phyloP scores from a whole-genome alignment of 768 basidiomycete genomes.

The Xerocomus brunneocitrinus region DNA sequence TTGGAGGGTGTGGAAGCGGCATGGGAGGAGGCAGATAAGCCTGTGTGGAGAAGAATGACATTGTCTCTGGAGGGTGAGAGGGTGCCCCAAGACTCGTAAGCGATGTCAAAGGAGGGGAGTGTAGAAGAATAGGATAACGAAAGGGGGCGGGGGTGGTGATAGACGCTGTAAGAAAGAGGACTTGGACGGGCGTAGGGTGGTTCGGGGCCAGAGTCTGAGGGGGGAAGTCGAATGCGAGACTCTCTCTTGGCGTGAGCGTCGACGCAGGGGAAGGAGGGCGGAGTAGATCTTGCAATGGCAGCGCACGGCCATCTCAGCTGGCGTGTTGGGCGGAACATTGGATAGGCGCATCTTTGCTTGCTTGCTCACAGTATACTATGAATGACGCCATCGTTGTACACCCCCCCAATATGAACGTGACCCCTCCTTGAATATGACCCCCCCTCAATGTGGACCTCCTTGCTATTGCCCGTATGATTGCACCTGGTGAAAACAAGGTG shows the following conservation, averaged over 20 bases:
- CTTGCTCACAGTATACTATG: too few relatives aligned
- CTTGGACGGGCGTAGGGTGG: conserved; percentile 78
- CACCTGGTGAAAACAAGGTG: conserved; percentile 40
- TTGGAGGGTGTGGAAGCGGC: conserved; percentile 79
- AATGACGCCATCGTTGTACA: background rate
- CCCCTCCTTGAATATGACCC: background rate
- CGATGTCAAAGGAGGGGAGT: conserved; percentile 75
- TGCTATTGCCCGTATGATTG: too few relatives aligned
- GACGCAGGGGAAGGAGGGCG: conserved; percentile 66
- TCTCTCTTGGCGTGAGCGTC: conserved; percentile 75
- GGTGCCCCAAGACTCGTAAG: conserved; percentile 98
- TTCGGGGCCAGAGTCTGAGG: conserved; percentile 63
- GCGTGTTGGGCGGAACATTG: conserved; percentile 1
- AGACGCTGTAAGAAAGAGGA: conserved; percentile 68
- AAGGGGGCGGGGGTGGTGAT: conserved; percentile 59
- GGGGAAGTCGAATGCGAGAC: conserved; percentile 41
- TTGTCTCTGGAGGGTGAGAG: conserved; percentile 77
- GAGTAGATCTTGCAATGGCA: background rate
- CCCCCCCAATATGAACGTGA: background rate
- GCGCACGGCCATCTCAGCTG: background rate
- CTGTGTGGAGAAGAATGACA: conserved; percentile 92
- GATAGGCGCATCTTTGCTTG: too few relatives aligned
- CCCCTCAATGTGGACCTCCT: too few relatives aligned
- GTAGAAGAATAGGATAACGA: conserved; percentile 56
- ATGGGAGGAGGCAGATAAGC: conserved; percentile 93